phyloP scores from a whole-genome alignment of 2,329 filamentous ascomycete species.

The Neurospora sp. region DNA sequence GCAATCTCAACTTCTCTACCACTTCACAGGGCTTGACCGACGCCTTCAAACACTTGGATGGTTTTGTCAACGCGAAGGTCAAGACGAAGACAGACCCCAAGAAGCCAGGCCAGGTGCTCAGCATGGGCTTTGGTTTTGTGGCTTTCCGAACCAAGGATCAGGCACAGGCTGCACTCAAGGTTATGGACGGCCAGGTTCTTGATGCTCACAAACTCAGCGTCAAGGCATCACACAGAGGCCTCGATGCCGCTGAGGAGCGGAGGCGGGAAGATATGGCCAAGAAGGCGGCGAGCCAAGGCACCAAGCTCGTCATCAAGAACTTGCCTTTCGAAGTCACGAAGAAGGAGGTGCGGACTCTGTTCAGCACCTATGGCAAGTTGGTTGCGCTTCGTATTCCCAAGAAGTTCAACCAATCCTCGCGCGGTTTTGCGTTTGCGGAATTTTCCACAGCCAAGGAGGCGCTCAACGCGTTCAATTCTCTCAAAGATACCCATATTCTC shows the following conservation, averaged over 20 bases:
- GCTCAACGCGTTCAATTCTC: conserved; percentile 75
- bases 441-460: conserved; percentile 89
- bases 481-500: conserved; percentile 87
- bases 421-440: conserved; percentile 94
- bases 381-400: conserved; percentile 88
- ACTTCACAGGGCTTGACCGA: conserved; percentile 66
- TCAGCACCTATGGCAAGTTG: conserved; percentile 84
- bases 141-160: conserved; percentile 73
- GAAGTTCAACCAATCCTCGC: conserved; percentile 80
- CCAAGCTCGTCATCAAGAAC: conserved; percentile 97
- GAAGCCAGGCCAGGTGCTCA: conserved; percentile 74
- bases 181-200: conserved; percentile 85
- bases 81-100: conserved; percentile 94
- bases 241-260: conserved; percentile 80
- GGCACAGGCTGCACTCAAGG: conserved; percentile 66
- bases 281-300: conserved; percentile 64
- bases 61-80: conserved; percentile 80
- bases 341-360: conserved; percentile 78
- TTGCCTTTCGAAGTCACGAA: conserved; percentile 91
- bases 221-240: conserved; percentile 75
- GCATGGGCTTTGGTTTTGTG: conserved; percentile 95
- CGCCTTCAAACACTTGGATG: conserved; percentile 70
- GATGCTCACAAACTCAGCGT: conserved; percentile 79
- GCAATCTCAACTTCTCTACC: conserved; percentile 88
- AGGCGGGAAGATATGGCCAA: conserved; percentile 74